Evolutionary conservation across 805 yeast species (phyloP), one percentile per base, ranked within the genome.

Genomic region (Wickerhamomyces canadensis): DNA sequence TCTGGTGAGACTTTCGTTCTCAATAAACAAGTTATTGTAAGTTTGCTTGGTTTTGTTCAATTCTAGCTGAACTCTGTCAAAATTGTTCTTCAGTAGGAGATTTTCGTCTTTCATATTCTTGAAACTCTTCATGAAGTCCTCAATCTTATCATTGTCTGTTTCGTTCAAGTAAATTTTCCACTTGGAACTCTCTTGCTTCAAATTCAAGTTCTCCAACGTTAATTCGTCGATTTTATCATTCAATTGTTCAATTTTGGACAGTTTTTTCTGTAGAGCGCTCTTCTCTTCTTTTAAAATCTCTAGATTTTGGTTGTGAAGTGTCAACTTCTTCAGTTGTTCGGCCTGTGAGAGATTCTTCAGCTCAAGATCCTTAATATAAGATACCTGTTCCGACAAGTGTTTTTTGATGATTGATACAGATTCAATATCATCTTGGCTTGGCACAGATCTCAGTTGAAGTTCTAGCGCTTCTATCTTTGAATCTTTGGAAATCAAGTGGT

Each of bases 211-310:
- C 48, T 76, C 74, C 21, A 77, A 51, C 45, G 76, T 76, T 19
- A 76, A 50, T 5, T 69, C 68, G 26, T 72, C 68, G 14, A 64
- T 62, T 31, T 67, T 65, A 29, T 65, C 67, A 41, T 76, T 72
- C 4, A 73, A 47, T 2, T 52, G 55, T 21, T 71, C 73, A 31
- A 72, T 51, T 9, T 50, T 45, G 3, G 48, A 39, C 15, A 78
- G 31, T 41, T 68, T 69, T 15, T 61, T 56, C 17, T 57, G 51
- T 24, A 80, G 53, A 0, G 69, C 48, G 0, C 52, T 43, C 37
- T 74, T 78, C 42, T 80, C 82, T 43, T 75, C 80, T 45, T 70
- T 74, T 24, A 80, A 57, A 9, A 80, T 50, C 47, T 76, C 82
- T 6, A 59, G 55, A 19, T 72, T 68, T 21, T 58, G 55, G 42